Evolutionary conservation across 2,329 filamentous ascomycete genomes (phyloP).

Genomic region (Dissoconium aciculare): DNA sequence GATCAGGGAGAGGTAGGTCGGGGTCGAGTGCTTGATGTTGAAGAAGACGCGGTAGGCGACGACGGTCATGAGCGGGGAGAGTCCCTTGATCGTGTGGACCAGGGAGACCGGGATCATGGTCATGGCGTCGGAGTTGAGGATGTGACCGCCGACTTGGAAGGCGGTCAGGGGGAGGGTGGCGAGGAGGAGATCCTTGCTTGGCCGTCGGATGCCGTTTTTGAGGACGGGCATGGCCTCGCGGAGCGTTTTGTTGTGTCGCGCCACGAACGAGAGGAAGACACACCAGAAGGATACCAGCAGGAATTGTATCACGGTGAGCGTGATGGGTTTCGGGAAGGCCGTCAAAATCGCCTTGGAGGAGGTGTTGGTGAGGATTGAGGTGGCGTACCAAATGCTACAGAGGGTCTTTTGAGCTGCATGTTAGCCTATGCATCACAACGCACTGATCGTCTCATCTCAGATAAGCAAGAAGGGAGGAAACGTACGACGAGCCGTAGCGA

Average conservation of each 20-base stretch:
- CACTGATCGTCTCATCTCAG: too few species aligned
- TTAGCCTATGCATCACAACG: slow-evolving; percentile 16
- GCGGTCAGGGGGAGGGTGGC: slow-evolving; percentile 82
- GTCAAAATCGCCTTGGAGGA: slow-evolving; percentile 96
- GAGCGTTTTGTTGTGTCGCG: slow-evolving; percentile 55
- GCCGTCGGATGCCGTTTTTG: slow-evolving; percentile 67
- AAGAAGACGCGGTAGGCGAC: slow-evolving; percentile 82
- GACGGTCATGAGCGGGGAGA: slow-evolving; percentile 91
- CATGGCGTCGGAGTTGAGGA: slow-evolving; percentile 85
- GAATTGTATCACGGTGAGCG: slow-evolving; percentile 85
- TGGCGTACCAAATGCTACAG: slow-evolving; percentile 85
- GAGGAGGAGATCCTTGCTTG: slow-evolving; percentile 64
- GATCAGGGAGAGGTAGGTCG: slow-evolving; percentile 63
- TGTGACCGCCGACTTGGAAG: slow-evolving; percentile 87
- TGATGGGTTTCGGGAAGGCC: slow-evolving; percentile 77
- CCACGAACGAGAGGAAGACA: slow-evolving; percentile 60
- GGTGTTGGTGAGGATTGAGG: slow-evolving; percentile 89
- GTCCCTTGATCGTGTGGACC: slow-evolving; percentile 95
- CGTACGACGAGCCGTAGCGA: slow-evolving; percentile 76
- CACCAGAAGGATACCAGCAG: slow-evolving; percentile 83
- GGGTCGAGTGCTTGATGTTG: slow-evolving; percentile 69
- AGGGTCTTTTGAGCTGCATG: slow-evolving; percentile 44
- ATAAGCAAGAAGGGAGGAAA: too few species aligned
- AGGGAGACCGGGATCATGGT: slow-evolving; percentile 90
- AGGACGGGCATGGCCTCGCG: slow-evolving; percentile 61